Percentiles rank a stretch among this genome's conserved stretches.
Conservation (phyloP, 345 rosid genomes). For the Aethionema arabicum region DNA sequence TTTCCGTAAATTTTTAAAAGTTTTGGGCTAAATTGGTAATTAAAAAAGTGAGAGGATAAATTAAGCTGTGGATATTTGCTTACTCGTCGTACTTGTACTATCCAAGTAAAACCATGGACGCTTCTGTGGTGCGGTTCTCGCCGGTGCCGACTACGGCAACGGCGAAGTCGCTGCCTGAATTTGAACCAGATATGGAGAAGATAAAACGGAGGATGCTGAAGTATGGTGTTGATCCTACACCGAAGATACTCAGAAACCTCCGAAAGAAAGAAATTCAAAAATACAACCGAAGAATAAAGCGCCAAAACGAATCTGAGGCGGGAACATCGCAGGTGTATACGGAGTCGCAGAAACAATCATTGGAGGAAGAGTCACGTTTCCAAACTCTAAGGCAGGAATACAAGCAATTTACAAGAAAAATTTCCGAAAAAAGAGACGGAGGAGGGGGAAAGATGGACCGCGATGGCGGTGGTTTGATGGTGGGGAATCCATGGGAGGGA, state of each 20-base stretch:
- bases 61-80: neutral
- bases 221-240: conserved; percentile 64
- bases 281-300: conserved; percentile 63
- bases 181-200: conserved; percentile 60
- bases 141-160: conserved; percentile 25
- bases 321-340: conserved; percentile 42
- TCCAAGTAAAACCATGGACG: conserved; percentile 47
- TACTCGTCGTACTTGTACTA: conserved; percentile 5
- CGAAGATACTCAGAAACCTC: conserved; percentile 66
- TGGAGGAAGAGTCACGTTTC: conserved; percentile 55
- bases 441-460: neutral
- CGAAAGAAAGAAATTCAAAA: conserved; percentile 79
- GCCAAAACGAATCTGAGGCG: conserved; percentile 33
- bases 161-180: conserved; percentile 30
- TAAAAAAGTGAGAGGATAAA: conserved; percentile 15
- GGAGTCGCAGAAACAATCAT: conserved; percentile 44
- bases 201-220: conserved; percentile 56
- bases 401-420: conserved; percentile 53
- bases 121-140: conserved; percentile 42
- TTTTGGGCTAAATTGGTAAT: neutral
- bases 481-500: conserved; percentile 92
- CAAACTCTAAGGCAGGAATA: conserved; percentile 56
- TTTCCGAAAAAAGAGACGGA: conserved; percentile 28
- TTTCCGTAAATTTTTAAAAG: neutral
- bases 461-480: conserved; percentile 33